Evolutionary conservation across 768 basidiomycete genomes (phyloP), one percentile per base, ranked within the genome.

Genomic region (Boletus pseudo-olivaceus): DNA sequence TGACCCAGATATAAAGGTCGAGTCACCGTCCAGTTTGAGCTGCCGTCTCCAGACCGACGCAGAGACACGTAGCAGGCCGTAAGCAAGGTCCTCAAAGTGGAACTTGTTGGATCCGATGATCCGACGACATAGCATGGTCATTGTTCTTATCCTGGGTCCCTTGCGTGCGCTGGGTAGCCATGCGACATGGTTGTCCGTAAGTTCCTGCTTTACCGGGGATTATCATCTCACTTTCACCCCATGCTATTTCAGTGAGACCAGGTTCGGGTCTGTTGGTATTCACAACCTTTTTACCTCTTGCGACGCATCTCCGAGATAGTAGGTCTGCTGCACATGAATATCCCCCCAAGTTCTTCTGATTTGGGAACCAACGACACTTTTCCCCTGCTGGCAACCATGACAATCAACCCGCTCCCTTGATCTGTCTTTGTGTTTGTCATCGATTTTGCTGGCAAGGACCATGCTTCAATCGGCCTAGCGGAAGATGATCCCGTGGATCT

Each of bases 401-500:
- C 45, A 20, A 10, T 23, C 38, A 10, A n/a, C 26, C 32, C 17
- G 39, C 20, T 42, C 23, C 19, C 37, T 9, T 37, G 19, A 52
- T 30, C 20, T 42, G 7, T 17, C 26, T 10, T 30, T 41, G 38
- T 32, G 26, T 32, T n/a, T 44, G 33, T 19, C 35, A 42, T 4
- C 29, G 17, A 30, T 17, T 35, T 41, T 34, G 59, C 33, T 51
- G 54, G 59, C 51, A 53, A 35, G 9, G 43, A 12, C 20, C 35
- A 37, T 49, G 29, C 42, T 39, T 12, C 14, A 15, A 12, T 39
- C 9, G 7, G 20, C 34, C 29, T 32, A 10, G 17, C 29, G 23
- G 17, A 35, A 2, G 10, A 12, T 45, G 33, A 4, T 51, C 38
- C 29, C 45, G 17, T 55, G 50, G 7, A 6, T 38, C 15, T 15